Percentiles rank a stretch among this genome's conserved stretches.
Conservation (phyloP, 1,284 basidiomycete genomes). For the Trichosporon sp. region DNA sequence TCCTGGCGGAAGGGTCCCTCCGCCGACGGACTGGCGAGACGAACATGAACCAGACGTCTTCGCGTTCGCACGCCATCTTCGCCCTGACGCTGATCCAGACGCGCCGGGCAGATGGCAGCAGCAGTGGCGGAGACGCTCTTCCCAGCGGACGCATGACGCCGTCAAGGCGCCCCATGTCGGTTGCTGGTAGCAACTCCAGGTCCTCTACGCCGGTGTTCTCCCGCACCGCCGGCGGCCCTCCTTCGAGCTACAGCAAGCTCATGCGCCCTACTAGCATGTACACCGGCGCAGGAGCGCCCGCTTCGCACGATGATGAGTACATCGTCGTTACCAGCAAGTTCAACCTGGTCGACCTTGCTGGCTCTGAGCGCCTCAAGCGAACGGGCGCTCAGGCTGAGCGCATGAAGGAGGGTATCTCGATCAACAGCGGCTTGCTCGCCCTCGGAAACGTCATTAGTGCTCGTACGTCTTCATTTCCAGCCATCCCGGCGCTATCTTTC, state of each 20-base stretch:
- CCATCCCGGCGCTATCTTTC: too few relatives aligned
- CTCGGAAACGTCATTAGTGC: slow-evolving; percentile 98
- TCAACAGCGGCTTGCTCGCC: slow-evolving; percentile 93
- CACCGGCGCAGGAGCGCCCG: slow-evolving; percentile 49
- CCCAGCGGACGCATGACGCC: slow-evolving; percentile 8
- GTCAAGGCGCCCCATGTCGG: slow-evolving; percentile 22
- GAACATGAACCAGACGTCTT: slow-evolving; percentile 97
- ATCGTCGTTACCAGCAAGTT: slow-evolving; percentile 89
- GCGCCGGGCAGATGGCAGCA: slow-evolving; percentile 25
- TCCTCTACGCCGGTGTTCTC: slow-evolving; percentile 19
- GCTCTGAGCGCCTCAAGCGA: slow-evolving; percentile 91
- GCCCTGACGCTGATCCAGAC: slow-evolving; percentile 83
- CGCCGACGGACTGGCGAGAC: slow-evolving; percentile 94
- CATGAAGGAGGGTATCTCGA: slow-evolving; percentile 93
- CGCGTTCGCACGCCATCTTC: slow-evolving; percentile 97
- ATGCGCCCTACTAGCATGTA: slow-evolving; percentile 60
- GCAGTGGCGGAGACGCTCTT: slow-evolving; percentile 6
- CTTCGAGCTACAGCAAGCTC: slow-evolving; percentile 18
- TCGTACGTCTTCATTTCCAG: slow-evolving; percentile 15
- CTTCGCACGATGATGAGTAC: slow-evolving; percentile 62
- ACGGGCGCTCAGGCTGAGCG: slow-evolving; percentile 89
- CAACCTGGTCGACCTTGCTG: slow-evolving; percentile 96
- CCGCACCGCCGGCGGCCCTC: slow-evolving; percentile 7
- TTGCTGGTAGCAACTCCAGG: slow-evolving; percentile 13
- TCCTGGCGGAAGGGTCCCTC: slow-evolving; percentile 76